These are phyloP conservation scores for Serendipita sp. DNA, from an alignment of 768 basidiomycete species.

Conservation along the genomic window DNA sequence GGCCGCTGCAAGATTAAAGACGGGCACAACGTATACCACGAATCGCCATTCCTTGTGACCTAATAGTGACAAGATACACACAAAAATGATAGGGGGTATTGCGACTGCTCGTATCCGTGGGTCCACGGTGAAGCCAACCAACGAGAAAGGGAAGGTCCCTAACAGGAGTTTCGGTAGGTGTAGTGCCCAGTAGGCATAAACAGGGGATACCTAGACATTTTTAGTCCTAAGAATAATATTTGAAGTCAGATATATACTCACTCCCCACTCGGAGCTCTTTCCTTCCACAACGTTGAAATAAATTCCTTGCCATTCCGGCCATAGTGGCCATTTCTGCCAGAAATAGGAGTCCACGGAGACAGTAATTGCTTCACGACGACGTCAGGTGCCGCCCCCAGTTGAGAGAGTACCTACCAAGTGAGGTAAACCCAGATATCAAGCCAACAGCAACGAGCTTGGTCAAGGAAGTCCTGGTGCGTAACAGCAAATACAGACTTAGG, in stretches of 20 bases:
- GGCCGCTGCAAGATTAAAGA: conserved; percentile 66
- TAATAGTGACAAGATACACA: conserved; percentile 52
- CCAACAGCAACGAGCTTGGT: conserved; percentile 24
- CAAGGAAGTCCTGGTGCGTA: conserved; percentile 15
- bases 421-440: not conserved
- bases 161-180: conserved; percentile 69
- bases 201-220: conserved; percentile 45
- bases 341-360: conserved; percentile 67
- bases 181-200: conserved; percentile 43
- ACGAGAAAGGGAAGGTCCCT: conserved; percentile 40
- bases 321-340: conserved; percentile 58
- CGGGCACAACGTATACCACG: conserved; percentile 70
- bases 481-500: conserved; percentile 38
- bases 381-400: not conserved
- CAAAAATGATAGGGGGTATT: conserved; percentile 34
- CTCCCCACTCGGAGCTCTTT: conserved; percentile 85
- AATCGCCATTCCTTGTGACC: conserved; percentile 99
- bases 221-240: not conserved
- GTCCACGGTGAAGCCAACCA: conserved; percentile 36
- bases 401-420: not conserved
- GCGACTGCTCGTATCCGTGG: conserved; percentile 34
- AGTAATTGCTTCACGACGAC: conserved; percentile 32
- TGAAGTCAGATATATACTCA: conserved; percentile 24
- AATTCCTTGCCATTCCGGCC: conserved; percentile 71
- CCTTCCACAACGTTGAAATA: conserved; percentile 80